Evolutionary conservation across 2,329 filamentous ascomycete species (phyloP).

Genomic region (Verruconis gallopava): DNA sequence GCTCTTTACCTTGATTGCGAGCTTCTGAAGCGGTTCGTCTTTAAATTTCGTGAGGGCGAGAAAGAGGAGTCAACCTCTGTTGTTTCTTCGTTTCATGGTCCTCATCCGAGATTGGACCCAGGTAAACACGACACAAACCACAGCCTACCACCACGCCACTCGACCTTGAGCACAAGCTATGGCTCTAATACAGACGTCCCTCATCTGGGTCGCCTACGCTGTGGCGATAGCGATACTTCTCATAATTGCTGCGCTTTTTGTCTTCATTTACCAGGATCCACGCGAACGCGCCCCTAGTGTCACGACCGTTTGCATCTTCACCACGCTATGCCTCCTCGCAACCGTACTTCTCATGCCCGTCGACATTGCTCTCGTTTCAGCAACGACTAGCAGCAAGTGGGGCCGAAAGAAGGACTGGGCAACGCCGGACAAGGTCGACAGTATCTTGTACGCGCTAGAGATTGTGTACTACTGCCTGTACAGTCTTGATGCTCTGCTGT

Average conservation of each 20-base stretch:
- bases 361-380: slow-evolving; percentile 87
- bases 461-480: slow-evolving; percentile 90
- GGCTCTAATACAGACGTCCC: slow-evolving; percentile 67
- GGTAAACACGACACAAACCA: too few species aligned
- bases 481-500: slow-evolving; percentile 79
- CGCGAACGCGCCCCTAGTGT: slow-evolving; percentile 74
- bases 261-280: slow-evolving; percentile 82
- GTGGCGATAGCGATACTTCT: slow-evolving; percentile 67
- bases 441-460: slow-evolving; percentile 68
- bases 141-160: too few species aligned
- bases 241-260: slow-evolving; percentile 67
- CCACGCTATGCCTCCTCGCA: slow-evolving; percentile 74
- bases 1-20: too few species aligned
- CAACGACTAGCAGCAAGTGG: slow-evolving; percentile 60
- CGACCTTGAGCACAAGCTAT: too few species aligned
- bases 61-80: too few species aligned
- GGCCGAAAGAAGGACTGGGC: slow-evolving; percentile 93
- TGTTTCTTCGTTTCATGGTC: too few species aligned
- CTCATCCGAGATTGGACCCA: too few species aligned
- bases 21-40: too few species aligned
- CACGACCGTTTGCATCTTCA: slow-evolving; percentile 73
- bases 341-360: slow-evolving; percentile 88
- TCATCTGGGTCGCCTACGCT: slow-evolving; percentile 93
- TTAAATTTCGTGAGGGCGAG: too few species aligned
- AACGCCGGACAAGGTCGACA: slow-evolving; percentile 63